Base-by-base conservation (phyloP, 2,329 filamentous ascomycete species). In the Aureobasidium subglaciale region DNA sequence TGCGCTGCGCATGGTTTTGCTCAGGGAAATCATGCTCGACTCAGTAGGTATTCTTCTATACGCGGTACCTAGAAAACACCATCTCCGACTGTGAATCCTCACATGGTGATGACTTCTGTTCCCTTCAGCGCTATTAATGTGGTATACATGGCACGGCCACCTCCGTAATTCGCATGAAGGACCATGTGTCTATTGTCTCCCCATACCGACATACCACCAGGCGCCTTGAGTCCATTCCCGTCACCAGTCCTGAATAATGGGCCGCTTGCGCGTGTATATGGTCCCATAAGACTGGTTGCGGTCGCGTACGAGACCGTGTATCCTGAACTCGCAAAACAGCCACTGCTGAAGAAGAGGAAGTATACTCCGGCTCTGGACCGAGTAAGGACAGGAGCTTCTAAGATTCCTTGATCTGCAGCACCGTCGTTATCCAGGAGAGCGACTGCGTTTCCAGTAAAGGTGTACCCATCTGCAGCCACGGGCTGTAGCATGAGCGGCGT, bases 401-500 rank as follows among this genome's bases (percentile, higher is more conserved):
- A 48, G 25, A 69, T 63, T 27, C 66, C 66, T 34, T 66, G 56
- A 42, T 70, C 68, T 13, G 59, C 41, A 6, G 58, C 56, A 30
- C 67, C 67, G 29, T 59, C 53, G 55, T 68, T 64, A 55, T 68
- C 61, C 10, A 69, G 59, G 7, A 70, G 57, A 2, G 57, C 60
- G 2, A 59, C 66, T 1, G 66, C 56, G 15, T 55, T 45, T 7
- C 64, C 66, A 32, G 59, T 52, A 3, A 66, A 57, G 1, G 67
- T 68, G 43, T 62, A 38, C n/a, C 68, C 68, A 52, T 70, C 65
- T 13, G 57, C 34, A 6, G 57, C 61, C 4, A 70, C 65, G 2
- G 60, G 57, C 38, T 70, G 67, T 15, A 70, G 58, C 25, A 65
- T 61, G 11, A 70, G 30, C 5, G 68, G 67, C 1, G 68, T 70